These are phyloP conservation scores for Maudiozyma bulderi DNA, from an alignment of 805 yeast genomes.

Conservation along the genomic window DNA sequence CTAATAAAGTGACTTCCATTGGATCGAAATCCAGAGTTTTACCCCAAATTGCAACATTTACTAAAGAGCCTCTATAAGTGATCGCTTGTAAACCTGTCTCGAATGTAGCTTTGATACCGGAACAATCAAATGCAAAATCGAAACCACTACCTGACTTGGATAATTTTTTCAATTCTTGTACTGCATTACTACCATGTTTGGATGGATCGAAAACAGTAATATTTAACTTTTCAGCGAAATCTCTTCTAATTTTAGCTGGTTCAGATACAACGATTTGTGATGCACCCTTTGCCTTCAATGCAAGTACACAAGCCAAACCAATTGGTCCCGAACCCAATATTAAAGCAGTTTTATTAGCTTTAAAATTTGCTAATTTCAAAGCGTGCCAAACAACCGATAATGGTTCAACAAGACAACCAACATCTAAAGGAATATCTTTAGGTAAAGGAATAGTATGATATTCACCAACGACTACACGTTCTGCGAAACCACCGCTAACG, in stretches of 20 bases:
- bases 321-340: constrained; percentile 57
- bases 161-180: constrained; percentile 31
- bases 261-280: constrained; percentile 42
- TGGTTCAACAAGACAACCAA: constrained; percentile 51
- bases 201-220: constrained; percentile 44
- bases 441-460: constrained; percentile 35
- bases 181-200: constrained; percentile 28
- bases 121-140: constrained; percentile 44
- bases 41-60: constrained; percentile 61
- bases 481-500: constrained; percentile 47
- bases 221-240: constrained; percentile 38
- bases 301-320: constrained; percentile 50
- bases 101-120: constrained; percentile 43
- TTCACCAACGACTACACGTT: constrained; percentile 36
- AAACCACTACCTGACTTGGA: constrained; percentile 39
- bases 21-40: constrained; percentile 41
- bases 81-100: constrained; percentile 42
- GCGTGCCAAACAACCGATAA: constrained; percentile 53
- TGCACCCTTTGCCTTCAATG: constrained; percentile 42
- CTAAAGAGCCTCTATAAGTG: constrained; percentile 46
- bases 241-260: constrained; percentile 40
- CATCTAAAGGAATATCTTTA: constrained; percentile 36
- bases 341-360: constrained; percentile 30
- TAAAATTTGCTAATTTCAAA: constrained; percentile 36
- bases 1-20: constrained; percentile 46